Evolutionary conservation across 106 monocot genomes (phyloP), one percentile per base, ranked within the genome.

Genomic region (Gastrodia elata): DNA sequence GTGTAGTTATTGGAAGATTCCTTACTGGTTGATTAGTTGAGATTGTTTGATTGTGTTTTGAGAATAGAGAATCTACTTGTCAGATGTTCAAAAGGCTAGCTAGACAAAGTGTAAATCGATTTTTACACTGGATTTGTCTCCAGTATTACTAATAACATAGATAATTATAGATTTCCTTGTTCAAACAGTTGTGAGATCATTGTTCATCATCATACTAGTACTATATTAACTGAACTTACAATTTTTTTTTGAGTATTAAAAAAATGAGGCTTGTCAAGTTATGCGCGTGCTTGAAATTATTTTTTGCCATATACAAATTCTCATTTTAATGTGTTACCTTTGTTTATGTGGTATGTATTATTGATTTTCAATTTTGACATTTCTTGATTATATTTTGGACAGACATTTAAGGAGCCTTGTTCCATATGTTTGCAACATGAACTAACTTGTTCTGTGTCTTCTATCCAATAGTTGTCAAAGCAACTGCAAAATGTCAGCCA

Each of bases 401-500:
- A 32, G 13, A 61, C 13, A 13, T 24, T 61, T 6, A 11, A 52
- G 52, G 5, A 4, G 6, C 3, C n/a, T 52, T 52, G 52, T 24
- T 52, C 22, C 52, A 52, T 52, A 52, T 61, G 11, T 61, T 61
- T 61, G 30, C 61, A 32, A 61, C 3, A 13, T 2, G 5, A n/a
- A 38, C 67, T 67, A 33, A 36, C 11, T 37, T 67, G 38, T 67
- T 67, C 18, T 67, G 64, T 70, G 8, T 69, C 77, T 78, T 43
- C 28, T 33, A 59, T 36, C 30, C 73, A 87, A 77, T 83, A 97
- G 93, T 80, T 98, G 73, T 90, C 72, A 67, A 88, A 88, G 80
- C 93, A 88, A 68, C 58, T 93, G 59, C 72, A 78, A 69, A 82
- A 75, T 46, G 80, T 93, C 27, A 87, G 80, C 77, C 93, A 88